These are phyloP conservation scores for Suillus paluster DNA, from an alignment of 768 basidiomycete genomes.

Conservation along the genomic window DNA sequence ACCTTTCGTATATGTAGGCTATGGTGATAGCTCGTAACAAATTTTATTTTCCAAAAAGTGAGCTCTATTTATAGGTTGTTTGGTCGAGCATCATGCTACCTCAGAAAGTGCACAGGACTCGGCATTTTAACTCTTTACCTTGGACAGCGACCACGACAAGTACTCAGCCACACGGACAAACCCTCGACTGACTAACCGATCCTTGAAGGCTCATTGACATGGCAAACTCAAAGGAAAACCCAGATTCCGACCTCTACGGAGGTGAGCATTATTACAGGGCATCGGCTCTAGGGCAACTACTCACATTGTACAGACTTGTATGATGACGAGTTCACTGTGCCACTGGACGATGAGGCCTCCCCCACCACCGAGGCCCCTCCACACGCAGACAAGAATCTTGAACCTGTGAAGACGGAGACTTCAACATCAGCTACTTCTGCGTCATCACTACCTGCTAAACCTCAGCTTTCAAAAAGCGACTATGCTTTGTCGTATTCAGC, in stretches of 20 bases:
- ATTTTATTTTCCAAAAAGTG: background rate
- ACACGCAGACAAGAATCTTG: conserved; percentile 19
- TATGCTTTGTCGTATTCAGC: conserved; percentile 58
- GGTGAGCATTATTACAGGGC: conserved; percentile 36
- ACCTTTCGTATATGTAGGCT: too few relatives aligned
- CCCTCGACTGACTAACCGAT: background rate
- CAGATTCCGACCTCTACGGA: conserved; percentile 51
- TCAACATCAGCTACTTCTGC: conserved; percentile 17
- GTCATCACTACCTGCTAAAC: conserved; percentile 31
- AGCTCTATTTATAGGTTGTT: conserved; percentile 4
- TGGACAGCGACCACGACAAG: conserved; percentile 6
- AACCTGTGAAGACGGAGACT: conserved; percentile 28
- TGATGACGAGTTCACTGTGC: conserved; percentile 46
- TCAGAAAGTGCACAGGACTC: conserved; percentile 8
- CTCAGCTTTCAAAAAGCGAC: conserved; percentile 22
- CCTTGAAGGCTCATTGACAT: background rate
- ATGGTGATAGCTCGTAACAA: too few relatives aligned
- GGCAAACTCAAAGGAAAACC: conserved; percentile 40
- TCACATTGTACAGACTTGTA: conserved; percentile 50
- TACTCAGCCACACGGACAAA: conserved; percentile 23
- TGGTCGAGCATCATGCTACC: conserved; percentile 4
- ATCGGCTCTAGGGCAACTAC: conserved; percentile 4
- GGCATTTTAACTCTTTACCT: conserved; percentile 5
- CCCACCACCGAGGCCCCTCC: conserved; percentile 31
- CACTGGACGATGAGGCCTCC: conserved; percentile 36